Conservation (phyloP, 305 asterid species). For the Solanum hybrid region DNA sequence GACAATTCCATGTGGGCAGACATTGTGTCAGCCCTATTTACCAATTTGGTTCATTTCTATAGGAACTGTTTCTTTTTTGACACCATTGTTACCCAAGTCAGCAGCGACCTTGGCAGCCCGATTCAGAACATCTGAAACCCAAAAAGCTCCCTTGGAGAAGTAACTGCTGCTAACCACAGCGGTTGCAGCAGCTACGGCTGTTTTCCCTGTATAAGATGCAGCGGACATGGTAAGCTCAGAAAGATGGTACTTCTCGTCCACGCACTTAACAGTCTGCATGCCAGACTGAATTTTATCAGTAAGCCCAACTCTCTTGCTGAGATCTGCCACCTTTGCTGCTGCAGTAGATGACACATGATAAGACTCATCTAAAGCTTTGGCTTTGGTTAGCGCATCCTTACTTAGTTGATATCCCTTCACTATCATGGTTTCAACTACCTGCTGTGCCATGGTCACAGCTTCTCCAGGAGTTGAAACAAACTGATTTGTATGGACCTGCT, state of each 20-base stretch:
- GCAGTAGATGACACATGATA: slow-evolving; percentile 40
- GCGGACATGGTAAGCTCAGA: slow-evolving; percentile 20
- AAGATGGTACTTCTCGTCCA: slow-evolving; percentile 41
- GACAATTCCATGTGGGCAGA: not conserved
- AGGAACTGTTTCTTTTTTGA: not conserved
- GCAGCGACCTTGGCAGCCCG: slow-evolving; percentile 33
- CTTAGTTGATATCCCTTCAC: slow-evolving; percentile 45
- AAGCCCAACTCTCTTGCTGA: slow-evolving; percentile 45
- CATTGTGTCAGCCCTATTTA: not conserved
- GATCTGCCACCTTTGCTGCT: slow-evolving; percentile 43
- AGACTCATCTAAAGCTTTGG: slow-evolving; percentile 59
- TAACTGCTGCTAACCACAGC: slow-evolving; percentile 42
- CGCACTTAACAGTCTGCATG: slow-evolving; percentile 29
- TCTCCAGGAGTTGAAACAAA: slow-evolving; percentile 32
- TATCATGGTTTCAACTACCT: slow-evolving; percentile 40
- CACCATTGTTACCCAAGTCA: slow-evolving; percentile 18
- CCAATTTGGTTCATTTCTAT: not conserved
- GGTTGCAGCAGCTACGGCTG: slow-evolving; percentile 24
- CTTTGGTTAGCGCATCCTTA: slow-evolving; percentile 48
- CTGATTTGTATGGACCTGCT: slow-evolving; percentile 21
- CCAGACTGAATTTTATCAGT: slow-evolving; percentile 40
- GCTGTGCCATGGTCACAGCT: slow-evolving; percentile 37
- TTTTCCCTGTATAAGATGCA: slow-evolving; percentile 31
- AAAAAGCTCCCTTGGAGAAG: slow-evolving; percentile 51
- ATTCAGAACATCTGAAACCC: slow-evolving; percentile 41